Percentiles rank a stretch among this genome's conserved stretches.
phyloP scores from a whole-genome alignment of 345 rosid species.

The Gossypium stocksii region DNA sequence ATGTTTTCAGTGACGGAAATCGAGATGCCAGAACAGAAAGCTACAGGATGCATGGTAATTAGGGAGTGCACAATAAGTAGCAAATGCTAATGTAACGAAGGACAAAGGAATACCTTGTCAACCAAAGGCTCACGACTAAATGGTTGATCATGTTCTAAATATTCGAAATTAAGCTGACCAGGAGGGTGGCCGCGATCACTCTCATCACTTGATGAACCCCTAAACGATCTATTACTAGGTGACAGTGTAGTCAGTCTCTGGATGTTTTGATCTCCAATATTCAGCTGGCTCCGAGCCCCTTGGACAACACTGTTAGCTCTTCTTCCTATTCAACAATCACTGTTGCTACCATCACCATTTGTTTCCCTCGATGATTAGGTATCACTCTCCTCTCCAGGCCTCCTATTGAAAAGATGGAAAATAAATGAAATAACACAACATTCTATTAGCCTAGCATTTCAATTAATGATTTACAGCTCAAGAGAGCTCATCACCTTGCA shows the following conservation, averaged over 20 bases:
- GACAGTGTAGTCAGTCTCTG: slow-evolving; percentile 43
- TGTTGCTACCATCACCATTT: slow-evolving; percentile 65
- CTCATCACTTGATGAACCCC: slow-evolving; percentile 66
- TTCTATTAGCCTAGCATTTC: background rate
- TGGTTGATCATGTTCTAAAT: slow-evolving; percentile 72
- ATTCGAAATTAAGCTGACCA: slow-evolving; percentile 59
- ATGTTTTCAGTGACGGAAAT: slow-evolving; percentile 67
- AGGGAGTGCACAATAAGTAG: background rate
- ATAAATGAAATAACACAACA: slow-evolving; percentile 13
- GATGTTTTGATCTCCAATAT: slow-evolving; percentile 28
- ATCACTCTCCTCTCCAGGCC: slow-evolving; percentile 67
- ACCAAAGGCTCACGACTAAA: slow-evolving; percentile 79
- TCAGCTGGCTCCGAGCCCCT: slow-evolving; percentile 32
- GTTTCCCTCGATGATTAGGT: slow-evolving; percentile 56
- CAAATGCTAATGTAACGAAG: background rate
- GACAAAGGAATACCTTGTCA: slow-evolving; percentile 51
- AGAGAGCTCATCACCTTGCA: background rate
- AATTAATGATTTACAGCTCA: background rate
- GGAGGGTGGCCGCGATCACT: slow-evolving; percentile 46
- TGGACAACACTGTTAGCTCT: slow-evolving; percentile 27
- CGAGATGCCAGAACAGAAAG: slow-evolving; percentile 65
- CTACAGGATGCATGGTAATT: slow-evolving; percentile 30
- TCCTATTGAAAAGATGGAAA: slow-evolving; percentile 31
- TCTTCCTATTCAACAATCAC: slow-evolving; percentile 44
- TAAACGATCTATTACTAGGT: slow-evolving; percentile 39